These are phyloP conservation scores for Penicillium sp. DNA, from an alignment of 2,329 filamentous ascomycete genomes.

Conservation along the genomic window DNA sequence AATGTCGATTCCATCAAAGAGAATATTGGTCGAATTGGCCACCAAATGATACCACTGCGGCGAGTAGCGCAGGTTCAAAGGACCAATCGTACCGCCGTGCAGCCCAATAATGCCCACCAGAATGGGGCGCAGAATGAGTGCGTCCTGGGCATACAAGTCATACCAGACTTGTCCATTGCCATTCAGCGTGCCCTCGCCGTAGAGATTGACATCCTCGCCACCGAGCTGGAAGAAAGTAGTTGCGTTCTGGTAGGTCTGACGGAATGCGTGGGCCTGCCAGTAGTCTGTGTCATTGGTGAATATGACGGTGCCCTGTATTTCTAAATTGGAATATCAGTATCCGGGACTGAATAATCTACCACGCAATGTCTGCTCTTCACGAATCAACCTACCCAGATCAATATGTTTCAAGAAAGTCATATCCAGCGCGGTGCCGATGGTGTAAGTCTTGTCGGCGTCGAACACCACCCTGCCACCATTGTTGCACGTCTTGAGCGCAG, in stretches of 20 bases:
- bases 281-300: slow-evolving; percentile 67
- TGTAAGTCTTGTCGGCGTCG: slow-evolving; percentile 55
- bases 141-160: slow-evolving; percentile 57
- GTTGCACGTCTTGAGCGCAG: slow-evolving; percentile 59
- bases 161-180: slow-evolving; percentile 67
- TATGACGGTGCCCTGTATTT: slow-evolving; percentile 58
- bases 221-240: slow-evolving; percentile 67
- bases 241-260: slow-evolving; percentile 63
- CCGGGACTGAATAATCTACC: too few species aligned
- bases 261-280: slow-evolving; percentile 64
- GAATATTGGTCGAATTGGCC: slow-evolving; percentile 62
- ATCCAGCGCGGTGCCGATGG: slow-evolving; percentile 62
- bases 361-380: too few species aligned
- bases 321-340: slow-evolving; percentile 29
- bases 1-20: slow-evolving; percentile 63
- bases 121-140: slow-evolving; percentile 58
- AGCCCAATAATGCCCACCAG: slow-evolving; percentile 58
- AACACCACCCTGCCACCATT: slow-evolving; percentile 62
- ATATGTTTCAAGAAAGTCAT: slow-evolving; percentile 63
- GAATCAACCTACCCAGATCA: slow-evolving; percentile 53
- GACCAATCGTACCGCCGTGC: slow-evolving; percentile 56
- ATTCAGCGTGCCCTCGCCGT: slow-evolving; percentile 62
- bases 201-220: slow-evolving; percentile 65
- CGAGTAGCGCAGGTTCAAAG: slow-evolving; percentile 60
- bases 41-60: slow-evolving; percentile 64